A percentile compares a stretch with the other conserved stretches of the same genome.
These are phyloP conservation scores for Spirogloea muscicola DNA, from an alignment of 139 green algal genomes.

Conservation along the genomic window DNA sequence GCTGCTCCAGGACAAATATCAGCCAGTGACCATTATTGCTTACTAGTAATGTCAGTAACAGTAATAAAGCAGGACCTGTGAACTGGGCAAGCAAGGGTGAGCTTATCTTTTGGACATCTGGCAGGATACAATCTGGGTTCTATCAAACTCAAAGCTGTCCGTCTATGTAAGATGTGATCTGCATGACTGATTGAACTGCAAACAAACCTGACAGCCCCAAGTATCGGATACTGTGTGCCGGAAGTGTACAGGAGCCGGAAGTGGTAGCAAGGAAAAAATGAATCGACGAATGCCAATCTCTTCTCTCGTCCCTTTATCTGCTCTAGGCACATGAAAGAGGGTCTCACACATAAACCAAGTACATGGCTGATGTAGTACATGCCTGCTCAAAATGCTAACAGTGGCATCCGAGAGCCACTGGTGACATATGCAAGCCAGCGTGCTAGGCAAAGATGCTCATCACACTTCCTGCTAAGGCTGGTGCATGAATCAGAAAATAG, in stretches of 20 bases:
- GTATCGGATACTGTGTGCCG: constrained; percentile 46
- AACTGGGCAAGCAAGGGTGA: not conserved
- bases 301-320: constrained; percentile 44
- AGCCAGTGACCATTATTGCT: not conserved
- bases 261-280: constrained; percentile 50
- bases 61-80: not conserved
- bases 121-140: too few species aligned
- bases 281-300: constrained; percentile 40
- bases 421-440: not conserved
- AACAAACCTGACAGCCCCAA: constrained; percentile 42
- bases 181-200: not conserved
- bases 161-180: too few species aligned
- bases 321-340: not conserved
- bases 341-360: not conserved
- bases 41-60: not conserved
- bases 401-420: not conserved
- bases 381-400: not conserved
- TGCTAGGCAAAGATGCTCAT: not conserved
- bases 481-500: not conserved
- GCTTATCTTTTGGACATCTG: too few species aligned
- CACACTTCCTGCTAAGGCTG: not conserved
- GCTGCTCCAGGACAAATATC: not conserved
- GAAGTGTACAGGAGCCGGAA: constrained; percentile 55
- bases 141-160: too few species aligned
- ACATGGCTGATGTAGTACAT: not conserved